Percentiles rank a stretch among this genome's conserved stretches.
Evolutionary conservation across 2,329 filamentous ascomycete species (phyloP).

Genomic region (Venturia carpophila): DNA sequence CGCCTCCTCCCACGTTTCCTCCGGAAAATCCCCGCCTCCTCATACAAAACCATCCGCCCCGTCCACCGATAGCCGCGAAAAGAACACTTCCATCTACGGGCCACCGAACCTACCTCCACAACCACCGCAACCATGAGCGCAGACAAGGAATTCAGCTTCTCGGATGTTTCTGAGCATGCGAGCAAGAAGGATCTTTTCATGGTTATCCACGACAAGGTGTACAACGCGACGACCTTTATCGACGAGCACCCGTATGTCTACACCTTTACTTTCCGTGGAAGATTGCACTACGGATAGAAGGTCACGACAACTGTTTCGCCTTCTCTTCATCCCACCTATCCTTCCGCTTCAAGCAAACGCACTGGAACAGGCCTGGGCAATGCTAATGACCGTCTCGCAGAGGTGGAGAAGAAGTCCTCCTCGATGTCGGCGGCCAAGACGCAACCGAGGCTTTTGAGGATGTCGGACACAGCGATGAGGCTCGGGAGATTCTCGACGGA

Average conservation of each 20-base stretch:
- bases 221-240: conserved; percentile 79
- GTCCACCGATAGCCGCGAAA: not conserved
- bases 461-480: conserved; percentile 97
- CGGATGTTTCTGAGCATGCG: conserved; percentile 77
- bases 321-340: not conserved
- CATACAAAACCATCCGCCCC: too few relatives aligned
- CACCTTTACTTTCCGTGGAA: conserved; percentile 12
- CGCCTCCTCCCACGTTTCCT: not conserved
- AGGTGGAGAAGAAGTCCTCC: conserved; percentile 94
- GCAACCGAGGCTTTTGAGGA: conserved; percentile 98
- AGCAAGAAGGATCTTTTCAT: conserved; percentile 90
- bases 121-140: conserved; percentile 13
- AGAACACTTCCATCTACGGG: not conserved
- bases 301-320: not conserved
- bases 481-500: conserved; percentile 80
- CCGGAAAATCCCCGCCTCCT: not conserved
- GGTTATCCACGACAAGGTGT: conserved; percentile 94
- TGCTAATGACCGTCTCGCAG: conserved; percentile 40
- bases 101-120: not conserved
- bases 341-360: not conserved
- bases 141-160: conserved; percentile 57
- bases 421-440: conserved; percentile 93
- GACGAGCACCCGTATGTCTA: conserved; percentile 84
- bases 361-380: not conserved
- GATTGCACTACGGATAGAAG: not conserved